Evolutionary conservation across 2,329 filamentous ascomycete genomes (phyloP).

Genomic region (Helotiales sp.): DNA sequence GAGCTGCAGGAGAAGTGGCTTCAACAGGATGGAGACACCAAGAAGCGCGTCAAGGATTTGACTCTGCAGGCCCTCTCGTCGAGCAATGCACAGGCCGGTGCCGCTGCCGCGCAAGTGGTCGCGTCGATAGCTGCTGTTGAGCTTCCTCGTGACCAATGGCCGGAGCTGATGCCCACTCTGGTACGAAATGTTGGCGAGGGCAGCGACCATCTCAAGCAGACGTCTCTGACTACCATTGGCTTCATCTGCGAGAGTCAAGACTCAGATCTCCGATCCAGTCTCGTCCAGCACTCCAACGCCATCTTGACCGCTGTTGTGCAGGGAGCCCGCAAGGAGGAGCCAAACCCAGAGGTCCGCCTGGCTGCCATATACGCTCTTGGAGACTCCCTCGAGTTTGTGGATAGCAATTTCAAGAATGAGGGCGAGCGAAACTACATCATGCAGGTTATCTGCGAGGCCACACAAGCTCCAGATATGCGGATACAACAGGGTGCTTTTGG

Average conservation of each 20-base stretch:
- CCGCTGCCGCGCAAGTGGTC: slow-evolving; percentile 92
- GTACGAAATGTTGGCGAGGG: slow-evolving; percentile 93
- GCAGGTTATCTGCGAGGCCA: slow-evolving; percentile 99
- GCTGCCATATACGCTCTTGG: slow-evolving; percentile 93
- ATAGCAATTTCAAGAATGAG: slow-evolving; percentile 98
- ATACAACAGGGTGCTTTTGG: slow-evolving; percentile 97
- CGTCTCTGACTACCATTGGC: slow-evolving; percentile 93
- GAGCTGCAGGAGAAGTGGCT: slow-evolving; percentile 95
- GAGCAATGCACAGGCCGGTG: slow-evolving; percentile 79
- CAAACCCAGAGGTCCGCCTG: slow-evolving; percentile 86
- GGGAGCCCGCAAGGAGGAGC: slow-evolving; percentile 94
- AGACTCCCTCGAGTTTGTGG: slow-evolving; percentile 96
- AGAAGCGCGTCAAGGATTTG: slow-evolving; percentile 85
- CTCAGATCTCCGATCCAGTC: slow-evolving; percentile 77
- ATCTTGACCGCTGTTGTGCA: slow-evolving; percentile 98
- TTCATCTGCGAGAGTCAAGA: slow-evolving; percentile 98
- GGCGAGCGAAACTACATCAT: slow-evolving; percentile 99
- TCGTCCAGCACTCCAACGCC: slow-evolving; percentile 90
- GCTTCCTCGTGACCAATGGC: slow-evolving; percentile 91
- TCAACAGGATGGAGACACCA: slow-evolving; percentile 79
- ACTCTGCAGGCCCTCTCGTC: slow-evolving; percentile 88
- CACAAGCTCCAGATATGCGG: slow-evolving; percentile 85
- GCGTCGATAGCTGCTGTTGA: slow-evolving; percentile 94
- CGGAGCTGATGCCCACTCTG: slow-evolving; percentile 83
- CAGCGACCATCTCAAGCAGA: slow-evolving; percentile 86